These are phyloP conservation scores for Lotus japonicus DNA, from an alignment of 306 rosid species.

Conservation along the genomic window DNA sequence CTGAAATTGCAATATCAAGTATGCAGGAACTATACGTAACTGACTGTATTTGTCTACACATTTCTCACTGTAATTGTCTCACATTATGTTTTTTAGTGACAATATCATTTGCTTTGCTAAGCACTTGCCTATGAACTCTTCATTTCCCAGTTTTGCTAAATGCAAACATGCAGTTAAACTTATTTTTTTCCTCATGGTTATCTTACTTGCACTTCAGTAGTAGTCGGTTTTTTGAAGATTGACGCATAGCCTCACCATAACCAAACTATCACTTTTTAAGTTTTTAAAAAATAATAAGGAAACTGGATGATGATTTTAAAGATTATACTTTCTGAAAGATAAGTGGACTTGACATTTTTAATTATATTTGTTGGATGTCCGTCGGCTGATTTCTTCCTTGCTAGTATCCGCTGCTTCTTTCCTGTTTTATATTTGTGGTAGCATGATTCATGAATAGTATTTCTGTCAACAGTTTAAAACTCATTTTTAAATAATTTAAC, in stretches of 20 bases:
- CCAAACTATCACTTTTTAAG: neutral
- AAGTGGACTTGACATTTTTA: slow-evolving; percentile 10
- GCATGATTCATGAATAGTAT: slow-evolving; percentile 10
- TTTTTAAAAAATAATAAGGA: neutral
- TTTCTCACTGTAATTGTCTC: too few species aligned
- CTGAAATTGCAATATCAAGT: neutral
- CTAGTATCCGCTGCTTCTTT: slow-evolving; percentile 5
- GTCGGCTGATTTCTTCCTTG: neutral
- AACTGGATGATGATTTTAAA: neutral
- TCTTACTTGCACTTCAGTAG: neutral
- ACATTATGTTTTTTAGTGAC: neutral
- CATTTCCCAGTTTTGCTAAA: neutral
- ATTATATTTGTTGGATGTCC: neutral
- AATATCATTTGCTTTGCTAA: neutral
- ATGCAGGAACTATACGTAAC: neutral
- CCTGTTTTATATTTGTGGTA: slow-evolving; percentile 4
- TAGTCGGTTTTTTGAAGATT: slow-evolving; percentile 1
- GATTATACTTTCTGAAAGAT: neutral
- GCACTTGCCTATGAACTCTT: neutral
- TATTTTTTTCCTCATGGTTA: neutral
- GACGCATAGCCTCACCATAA: neutral
- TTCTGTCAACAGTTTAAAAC: slow-evolving; percentile 1
- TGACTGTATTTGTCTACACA: too few species aligned
- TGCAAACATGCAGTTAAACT: neutral
- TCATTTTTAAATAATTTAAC: slow-evolving; percentile 22